Evolutionary conservation across 371 early-diverging fungal genomes (phyloP), one percentile per base, ranked within the genome.

Genomic region (Mucor sp.): DNA sequence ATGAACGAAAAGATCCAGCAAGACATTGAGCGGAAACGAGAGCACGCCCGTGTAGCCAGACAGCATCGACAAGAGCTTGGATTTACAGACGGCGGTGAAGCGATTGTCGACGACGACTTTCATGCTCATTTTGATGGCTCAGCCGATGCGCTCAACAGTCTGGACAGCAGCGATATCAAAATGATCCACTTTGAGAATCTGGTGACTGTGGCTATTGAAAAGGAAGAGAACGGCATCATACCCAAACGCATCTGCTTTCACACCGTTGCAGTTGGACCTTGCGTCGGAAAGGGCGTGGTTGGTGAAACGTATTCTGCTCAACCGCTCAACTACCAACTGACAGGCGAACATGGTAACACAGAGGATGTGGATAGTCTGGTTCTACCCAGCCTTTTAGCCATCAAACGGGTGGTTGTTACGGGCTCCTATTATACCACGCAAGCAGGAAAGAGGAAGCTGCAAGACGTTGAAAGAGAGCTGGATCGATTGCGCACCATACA

Each of bases 381-480:
- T 4, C 37, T 82, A 7, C 81, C 81, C 0, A 60, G 74, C 23
- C 56, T 80, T 43, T n/a, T 83, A n/a, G 79, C 71, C 9, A 48
- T 83, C 2, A 82, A 79, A 63, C 70, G 74, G 21, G 74, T 83
- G 6, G 62, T 72, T 30, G 70, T 85, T 0, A 66, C 74, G 5
- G 78, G 78, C 14, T 71, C 83, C 0, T 80, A 81, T 58, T 85
- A 85, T 66, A 69, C 78, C 47, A 80, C 83, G 6, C 77, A 81
- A 23, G 77, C 85, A 21, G 89, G 88, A 14, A 89, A 87, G 65
- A 77, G 80, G 27, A 84, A 83, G 66, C 58, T 88, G 21, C 87
- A 89, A 69, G 87, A 87, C 28, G 75, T 89, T 5, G 87, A 89
- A 59, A 72, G 83, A 58, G 90, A 89, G 57, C 65, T 89, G 19